Conservation (phyloP, 2,329 filamentous ascomycete species). For the Trichoderma sp. region DNA sequence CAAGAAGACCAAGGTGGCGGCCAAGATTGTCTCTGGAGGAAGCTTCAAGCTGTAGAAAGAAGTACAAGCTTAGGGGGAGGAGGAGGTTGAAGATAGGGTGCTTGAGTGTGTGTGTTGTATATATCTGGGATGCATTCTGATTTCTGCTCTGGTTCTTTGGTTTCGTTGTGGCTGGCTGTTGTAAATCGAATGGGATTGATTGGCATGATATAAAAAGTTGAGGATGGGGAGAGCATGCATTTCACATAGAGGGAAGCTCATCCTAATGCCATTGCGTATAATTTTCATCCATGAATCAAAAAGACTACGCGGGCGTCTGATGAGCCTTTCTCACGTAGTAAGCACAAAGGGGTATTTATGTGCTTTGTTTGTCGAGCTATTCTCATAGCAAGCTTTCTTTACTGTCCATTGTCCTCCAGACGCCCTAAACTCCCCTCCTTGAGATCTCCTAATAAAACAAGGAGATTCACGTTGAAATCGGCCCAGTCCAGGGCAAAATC, state of each 20-base stretch:
- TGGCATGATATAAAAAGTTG: not conserved
- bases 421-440: not conserved
- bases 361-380: not conserved
- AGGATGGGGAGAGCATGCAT: not conserved
- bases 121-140: not conserved
- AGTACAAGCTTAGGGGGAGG: not conserved
- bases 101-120: not conserved
- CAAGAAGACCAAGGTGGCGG: constrained; percentile 63
- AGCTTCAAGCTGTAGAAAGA: constrained; percentile 69
- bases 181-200: not conserved
- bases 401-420: not conserved
- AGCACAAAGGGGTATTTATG: not conserved
- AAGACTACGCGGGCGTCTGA: no score
- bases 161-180: no score
- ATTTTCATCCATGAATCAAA: not conserved
- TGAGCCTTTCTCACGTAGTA: not conserved
- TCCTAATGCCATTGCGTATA: not conserved
- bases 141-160: not conserved
- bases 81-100: not conserved
- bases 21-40: constrained; percentile 55
- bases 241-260: not conserved
- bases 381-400: not conserved
- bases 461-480: no score
- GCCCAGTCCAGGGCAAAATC: not conserved
- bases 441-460: not conserved